Conservation (phyloP, 2,329 filamentous ascomycete species). For the Exophiala spinifera region DNA sequence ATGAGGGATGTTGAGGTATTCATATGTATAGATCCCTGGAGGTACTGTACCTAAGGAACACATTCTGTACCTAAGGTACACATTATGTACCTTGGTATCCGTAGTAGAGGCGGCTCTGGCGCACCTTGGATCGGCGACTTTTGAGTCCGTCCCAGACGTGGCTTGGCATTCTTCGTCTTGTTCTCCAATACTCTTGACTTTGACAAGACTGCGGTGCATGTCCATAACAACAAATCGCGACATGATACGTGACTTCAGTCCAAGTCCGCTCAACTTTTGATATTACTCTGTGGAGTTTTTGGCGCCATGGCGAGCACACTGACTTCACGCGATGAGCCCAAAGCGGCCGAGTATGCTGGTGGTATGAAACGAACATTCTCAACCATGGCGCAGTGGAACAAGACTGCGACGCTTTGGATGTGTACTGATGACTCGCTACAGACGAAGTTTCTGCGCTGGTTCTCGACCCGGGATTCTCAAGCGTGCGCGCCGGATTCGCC, state of each 20-base stretch:
- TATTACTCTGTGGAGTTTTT: background rate
- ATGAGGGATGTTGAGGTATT: too few species aligned
- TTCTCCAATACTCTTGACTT: too few species aligned
- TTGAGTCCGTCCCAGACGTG: background rate
- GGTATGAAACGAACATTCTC: slow-evolving; percentile 35
- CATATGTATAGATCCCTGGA: too few species aligned
- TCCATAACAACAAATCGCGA: background rate
- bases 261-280: background rate
- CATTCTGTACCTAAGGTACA: too few species aligned
- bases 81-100: too few species aligned
- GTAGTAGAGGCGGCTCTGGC: too few species aligned
- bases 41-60: too few species aligned
- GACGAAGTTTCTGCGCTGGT: slow-evolving; percentile 97
- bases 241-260: background rate
- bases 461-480: slow-evolving; percentile 89
- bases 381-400: too few species aligned
- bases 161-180: background rate
- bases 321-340: slow-evolving; percentile 34
- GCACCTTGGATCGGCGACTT: too few species aligned
- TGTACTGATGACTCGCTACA: slow-evolving; percentile 36
- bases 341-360: slow-evolving; percentile 49
- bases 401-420: too few species aligned
- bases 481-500: slow-evolving; percentile 89
- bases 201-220: too few species aligned
- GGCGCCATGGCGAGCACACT: slow-evolving; percentile 21